Conservation (phyloP, 495 filamentous ascomycete genomes). For the Aspergillus avenaceus region DNA sequence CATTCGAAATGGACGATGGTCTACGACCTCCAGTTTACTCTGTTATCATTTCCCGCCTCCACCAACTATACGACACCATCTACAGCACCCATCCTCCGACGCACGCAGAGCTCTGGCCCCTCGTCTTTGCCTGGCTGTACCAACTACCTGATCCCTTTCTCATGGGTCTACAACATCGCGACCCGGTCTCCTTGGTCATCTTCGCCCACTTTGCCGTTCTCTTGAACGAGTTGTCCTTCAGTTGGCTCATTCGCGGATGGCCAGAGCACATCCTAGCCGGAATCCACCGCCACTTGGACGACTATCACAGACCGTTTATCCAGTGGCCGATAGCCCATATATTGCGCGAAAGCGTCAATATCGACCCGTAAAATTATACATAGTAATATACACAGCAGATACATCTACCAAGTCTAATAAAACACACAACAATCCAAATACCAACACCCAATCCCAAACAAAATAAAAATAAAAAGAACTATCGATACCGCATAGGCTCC, state of each 20-base stretch:
- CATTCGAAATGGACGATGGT: neutral
- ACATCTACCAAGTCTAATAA: too few relatives aligned
- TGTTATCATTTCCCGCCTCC: neutral
- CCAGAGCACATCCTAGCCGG: slow-evolving; percentile 10
- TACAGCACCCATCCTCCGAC: neutral
- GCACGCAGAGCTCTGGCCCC: neutral
- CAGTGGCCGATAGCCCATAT: neutral
- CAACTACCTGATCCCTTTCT: slow-evolving; percentile 3
- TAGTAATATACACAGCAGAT: too few relatives aligned
- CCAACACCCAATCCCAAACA: too few relatives aligned
- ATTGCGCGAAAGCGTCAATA: too few relatives aligned
- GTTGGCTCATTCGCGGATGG: slow-evolving; percentile 11
- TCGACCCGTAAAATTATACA: too few relatives aligned
- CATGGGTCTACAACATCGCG: neutral
- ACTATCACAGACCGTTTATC: neutral
- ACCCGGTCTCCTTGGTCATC: slow-evolving; percentile 4
- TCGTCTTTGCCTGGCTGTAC: slow-evolving; percentile 6
- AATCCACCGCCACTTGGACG: neutral
- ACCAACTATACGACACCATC: neutral
- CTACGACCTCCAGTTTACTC: neutral
- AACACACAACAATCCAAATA: too few relatives aligned
- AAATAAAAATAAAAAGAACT: too few relatives aligned
- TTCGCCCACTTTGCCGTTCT: slow-evolving; percentile 9
- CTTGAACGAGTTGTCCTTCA: slow-evolving; percentile 1
- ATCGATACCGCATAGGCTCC: too few relatives aligned